These are phyloP conservation scores for Taxillus chinensis DNA, from an alignment of 164 flowering plant species.

Conservation along the genomic window DNA sequence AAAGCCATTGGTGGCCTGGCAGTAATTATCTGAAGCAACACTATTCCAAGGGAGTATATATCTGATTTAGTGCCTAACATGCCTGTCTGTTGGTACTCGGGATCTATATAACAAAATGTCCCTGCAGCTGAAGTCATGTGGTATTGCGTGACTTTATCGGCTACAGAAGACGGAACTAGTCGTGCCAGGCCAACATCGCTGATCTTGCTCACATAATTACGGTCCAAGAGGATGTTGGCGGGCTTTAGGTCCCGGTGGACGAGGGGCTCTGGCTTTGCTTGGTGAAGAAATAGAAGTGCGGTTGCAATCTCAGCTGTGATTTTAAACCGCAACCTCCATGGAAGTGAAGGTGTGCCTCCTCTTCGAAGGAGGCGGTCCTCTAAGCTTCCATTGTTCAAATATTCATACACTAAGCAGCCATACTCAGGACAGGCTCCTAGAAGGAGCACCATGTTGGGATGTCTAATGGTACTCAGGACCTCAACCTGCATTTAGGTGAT, in stretches of 20 bases:
- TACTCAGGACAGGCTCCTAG: slow-evolving; percentile 75
- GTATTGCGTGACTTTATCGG: slow-evolving; percentile 57
- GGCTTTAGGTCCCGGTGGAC: slow-evolving; percentile 81
- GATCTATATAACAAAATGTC: slow-evolving; percentile 79
- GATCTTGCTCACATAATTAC: slow-evolving; percentile 57
- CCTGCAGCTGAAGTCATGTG: slow-evolving; percentile 77
- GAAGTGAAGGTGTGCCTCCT: slow-evolving; percentile 34
- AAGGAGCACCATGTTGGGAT: slow-evolving; percentile 73
- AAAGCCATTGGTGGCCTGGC: slow-evolving; percentile 68
- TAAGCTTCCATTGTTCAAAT: slow-evolving; percentile 62
- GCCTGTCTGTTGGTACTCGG: slow-evolving; percentile 83
- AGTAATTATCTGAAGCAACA: slow-evolving; percentile 67
- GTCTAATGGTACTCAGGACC: slow-evolving; percentile 65
- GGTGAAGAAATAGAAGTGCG: slow-evolving; percentile 67
- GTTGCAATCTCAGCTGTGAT: slow-evolving; percentile 66
- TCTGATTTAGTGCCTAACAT: slow-evolving; percentile 56
- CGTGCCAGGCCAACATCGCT: slow-evolving; percentile 74
- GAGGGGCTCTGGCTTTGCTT: slow-evolving; percentile 74
- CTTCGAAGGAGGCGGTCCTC: slow-evolving; percentile 58
- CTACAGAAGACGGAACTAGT: slow-evolving; percentile 58
- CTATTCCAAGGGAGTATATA: slow-evolving; percentile 58
- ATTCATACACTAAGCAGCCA: slow-evolving; percentile 72
- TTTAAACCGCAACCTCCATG: slow-evolving; percentile 51
- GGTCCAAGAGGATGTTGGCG: slow-evolving; percentile 63
- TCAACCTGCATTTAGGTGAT: slow-evolving; percentile 35